These are phyloP conservation scores for Ogataea hybrid DNA, from an alignment of 1,139 yeast genomes.

Conservation along the genomic window DNA sequence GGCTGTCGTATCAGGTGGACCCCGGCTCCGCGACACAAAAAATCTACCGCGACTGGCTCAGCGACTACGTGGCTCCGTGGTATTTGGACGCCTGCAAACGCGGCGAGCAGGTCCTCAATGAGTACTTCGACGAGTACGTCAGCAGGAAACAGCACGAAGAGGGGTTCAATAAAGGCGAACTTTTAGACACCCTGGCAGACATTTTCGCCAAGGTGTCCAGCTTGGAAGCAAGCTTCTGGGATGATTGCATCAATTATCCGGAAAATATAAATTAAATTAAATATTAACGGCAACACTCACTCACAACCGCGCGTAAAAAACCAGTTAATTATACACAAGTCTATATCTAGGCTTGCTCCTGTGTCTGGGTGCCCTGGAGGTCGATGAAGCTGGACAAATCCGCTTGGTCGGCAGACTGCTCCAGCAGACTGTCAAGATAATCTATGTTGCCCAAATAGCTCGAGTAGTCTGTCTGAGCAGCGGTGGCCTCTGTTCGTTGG, in stretches of 20 bases:
- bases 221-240: conserved; percentile 69
- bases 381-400: conserved; percentile 1
- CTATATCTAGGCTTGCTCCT: neutral
- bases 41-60: conserved; percentile 23
- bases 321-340: neutral
- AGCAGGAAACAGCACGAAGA: neutral
- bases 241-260: conserved; percentile 13
- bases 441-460: conserved; percentile 10
- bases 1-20: neutral
- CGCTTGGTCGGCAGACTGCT: neutral
- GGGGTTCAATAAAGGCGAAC: conserved; percentile 4
- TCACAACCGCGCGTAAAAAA: neutral
- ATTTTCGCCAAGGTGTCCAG: conserved; percentile 58
- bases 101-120: conserved; percentile 51
- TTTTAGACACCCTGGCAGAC: conserved; percentile 47
- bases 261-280: conserved; percentile 2
- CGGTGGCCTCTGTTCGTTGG: neutral
- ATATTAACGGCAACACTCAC: neutral
- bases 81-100: conserved; percentile 48
- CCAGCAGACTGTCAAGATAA: conserved; percentile 10
- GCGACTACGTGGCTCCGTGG: conserved; percentile 58
- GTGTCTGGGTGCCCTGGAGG: neutral
- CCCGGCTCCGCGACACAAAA: neutral
- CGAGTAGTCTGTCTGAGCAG: neutral
- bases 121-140: conserved; percentile 13